Evolutionary conservation across 768 basidiomycete genomes (phyloP), one percentile per base, ranked within the genome.

Genomic region (Lactarius psammicola): DNA sequence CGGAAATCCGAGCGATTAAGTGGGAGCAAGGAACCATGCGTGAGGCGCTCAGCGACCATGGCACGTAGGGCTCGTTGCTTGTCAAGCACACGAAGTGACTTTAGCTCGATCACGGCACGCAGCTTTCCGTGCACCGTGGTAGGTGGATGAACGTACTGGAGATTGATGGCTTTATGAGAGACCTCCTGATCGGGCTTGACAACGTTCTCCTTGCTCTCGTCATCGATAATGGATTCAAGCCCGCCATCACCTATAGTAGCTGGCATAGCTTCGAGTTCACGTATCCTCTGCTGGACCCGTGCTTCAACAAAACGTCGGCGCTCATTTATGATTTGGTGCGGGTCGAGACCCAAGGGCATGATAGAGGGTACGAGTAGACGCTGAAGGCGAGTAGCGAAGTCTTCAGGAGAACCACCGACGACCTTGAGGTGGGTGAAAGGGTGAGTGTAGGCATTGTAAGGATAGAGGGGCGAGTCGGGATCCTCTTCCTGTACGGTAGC

Each of bases 1-100:
- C 94, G 87, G 85, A 96, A 97, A 73, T 95, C 93, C 13, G 88
- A 82, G 46, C 96, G 91, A 77, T 97, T 96, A 67, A 94, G 84
- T 1, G 96, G 93, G 7, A 98, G 84, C 69, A 93, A 85, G 23
- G 93, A 86, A 9, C 94, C 92, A 69, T 95, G 93, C 60, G 88
- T 86, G 69, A 98, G 86, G 20, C 90, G 88, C 71, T 95, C 89
- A 7, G 95, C 89, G 28, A 98, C 86, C 62, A 88, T 83, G 10
- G 92, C 89, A 8, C 96, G 87, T 74, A 97, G 81, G 26, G 85
- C 80, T n/a, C 91, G 87, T 72, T 99, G 97, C 73, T 95, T 96
- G 66, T 95, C 92, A 28, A 96, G 83, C 28, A 98, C 82, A 11
- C 88, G 86, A 9, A 99, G 84, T 17, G 87, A 85, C 74, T 95